Base-by-base conservation (phyloP, 176 grass and related monocot species). In the Juncus inflexus region DNA sequence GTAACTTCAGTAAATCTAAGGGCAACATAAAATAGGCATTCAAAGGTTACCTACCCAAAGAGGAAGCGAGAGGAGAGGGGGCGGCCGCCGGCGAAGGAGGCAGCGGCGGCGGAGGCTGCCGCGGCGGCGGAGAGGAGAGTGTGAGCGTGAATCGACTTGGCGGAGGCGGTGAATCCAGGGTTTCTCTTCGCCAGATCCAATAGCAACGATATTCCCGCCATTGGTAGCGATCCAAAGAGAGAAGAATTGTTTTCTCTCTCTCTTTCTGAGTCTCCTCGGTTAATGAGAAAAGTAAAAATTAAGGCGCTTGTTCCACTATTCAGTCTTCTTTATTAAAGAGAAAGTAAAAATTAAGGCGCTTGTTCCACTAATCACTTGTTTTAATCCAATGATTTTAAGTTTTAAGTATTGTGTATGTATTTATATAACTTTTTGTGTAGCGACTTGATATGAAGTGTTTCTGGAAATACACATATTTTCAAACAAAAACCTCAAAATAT, bases 161-260 rank as follows among this genome's bases (percentile, higher is more conserved):
- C 54, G 4, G 68, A 71, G 39, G 52, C 40, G 28, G 52, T 57
- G 54, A 71, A 15, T 11, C 68, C 42, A 60, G 68, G 68, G 68
- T 71, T 71, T 45, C 54, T 71, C 54, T 71, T 71, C 35, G 68
- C 53, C 53, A 71, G 68, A 71, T 71, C 68, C 68, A 71, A 47
- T 58, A 71, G 40, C 40, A 71, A 11, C 11, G 68, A 35, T 71
- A 71, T 71, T n/a, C 68, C 68, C 68, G 68, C 68, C 68, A 71
- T 71, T 42, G 52, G 12, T 56, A 54, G 67, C 40, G 67, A 71
- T 71, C 67, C 38, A 9, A 59, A 70, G 37, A 16, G 41, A 28
- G 66, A 35, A 40, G 39, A 56, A 9, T 55, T 69, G 39, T 16
- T 38, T 55, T 59, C 11, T 70, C 37, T 70, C 52, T 55, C 4